These are phyloP conservation scores for Claviceps lovelessii DNA, from an alignment of 2,329 filamentous ascomycete species.

Conservation along the genomic window DNA sequence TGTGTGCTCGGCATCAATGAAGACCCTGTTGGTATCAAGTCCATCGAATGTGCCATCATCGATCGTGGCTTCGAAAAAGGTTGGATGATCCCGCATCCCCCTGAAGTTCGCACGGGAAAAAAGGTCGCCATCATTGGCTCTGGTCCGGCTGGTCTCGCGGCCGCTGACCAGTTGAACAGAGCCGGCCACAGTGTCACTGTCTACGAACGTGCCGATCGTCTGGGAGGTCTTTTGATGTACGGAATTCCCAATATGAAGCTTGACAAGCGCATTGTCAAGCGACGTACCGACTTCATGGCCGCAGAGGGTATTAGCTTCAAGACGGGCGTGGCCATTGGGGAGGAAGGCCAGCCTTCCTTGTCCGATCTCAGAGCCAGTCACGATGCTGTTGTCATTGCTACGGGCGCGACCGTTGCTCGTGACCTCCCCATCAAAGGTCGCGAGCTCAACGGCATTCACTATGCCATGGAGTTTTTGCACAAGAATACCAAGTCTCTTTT, in stretches of 20 bases:
- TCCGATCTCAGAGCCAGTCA: slow-evolving; percentile 57
- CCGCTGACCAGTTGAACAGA: slow-evolving; percentile 86
- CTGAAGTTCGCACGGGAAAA: slow-evolving; percentile 72
- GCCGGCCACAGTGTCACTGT: slow-evolving; percentile 80
- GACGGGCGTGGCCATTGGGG: slow-evolving; percentile 63
- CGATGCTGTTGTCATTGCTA: slow-evolving; percentile 80
- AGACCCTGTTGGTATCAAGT: slow-evolving; percentile 95
- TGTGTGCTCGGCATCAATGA: slow-evolving; percentile 95
- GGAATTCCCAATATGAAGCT: slow-evolving; percentile 99
- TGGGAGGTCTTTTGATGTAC: slow-evolving; percentile 91
- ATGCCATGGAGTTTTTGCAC: slow-evolving; percentile 94
- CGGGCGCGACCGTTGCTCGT: slow-evolving; percentile 82
- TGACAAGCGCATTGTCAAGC: slow-evolving; percentile 93
- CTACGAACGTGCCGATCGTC: slow-evolving; percentile 82
- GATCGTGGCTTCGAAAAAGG: slow-evolving; percentile 96
- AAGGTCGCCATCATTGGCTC: slow-evolving; percentile 81
- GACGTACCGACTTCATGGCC: slow-evolving; percentile 88
- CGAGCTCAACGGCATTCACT: slow-evolving; percentile 81
- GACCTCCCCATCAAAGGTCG: slow-evolving; percentile 84
- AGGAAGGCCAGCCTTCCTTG: slow-evolving; percentile 48
- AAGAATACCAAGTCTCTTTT: slow-evolving; percentile 95
- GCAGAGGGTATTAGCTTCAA: slow-evolving; percentile 75
- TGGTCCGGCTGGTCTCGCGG: slow-evolving; percentile 78
- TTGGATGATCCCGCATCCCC: slow-evolving; percentile 82
- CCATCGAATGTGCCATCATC: slow-evolving; percentile 94